Percentiles rank a stretch among this genome's conserved stretches.
These are phyloP conservation scores for Cutaneotrichosporon cavernicola DNA, from an alignment of 1,284 basidiomycete genomes.

Conservation along the genomic window DNA sequence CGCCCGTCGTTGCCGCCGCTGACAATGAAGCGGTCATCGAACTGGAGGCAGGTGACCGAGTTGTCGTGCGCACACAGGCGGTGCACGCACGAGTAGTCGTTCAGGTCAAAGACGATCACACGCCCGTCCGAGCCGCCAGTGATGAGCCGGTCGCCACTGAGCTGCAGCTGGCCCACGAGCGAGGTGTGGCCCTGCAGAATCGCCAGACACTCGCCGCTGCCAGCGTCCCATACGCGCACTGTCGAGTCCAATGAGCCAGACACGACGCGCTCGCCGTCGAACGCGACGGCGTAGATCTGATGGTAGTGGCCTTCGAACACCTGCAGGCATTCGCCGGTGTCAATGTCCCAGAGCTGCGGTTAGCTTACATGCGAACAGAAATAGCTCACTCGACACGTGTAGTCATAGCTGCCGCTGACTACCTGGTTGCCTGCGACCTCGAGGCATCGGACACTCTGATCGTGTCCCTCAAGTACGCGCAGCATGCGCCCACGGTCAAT, in stretches of 20 bases:
- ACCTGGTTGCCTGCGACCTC: conserved; percentile 78
- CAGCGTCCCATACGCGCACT: conserved; percentile 82
- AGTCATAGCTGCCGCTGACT: conserved; percentile 88
- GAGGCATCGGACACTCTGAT: conserved; percentile 78
- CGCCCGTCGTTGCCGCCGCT: conserved; percentile 81
- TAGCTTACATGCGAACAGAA: conserved; percentile 4
- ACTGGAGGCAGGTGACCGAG: conserved; percentile 84
- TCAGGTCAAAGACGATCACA: conserved; percentile 82
- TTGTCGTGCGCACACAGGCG: conserved; percentile 74
- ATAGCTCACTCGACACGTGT: conserved; percentile 68
- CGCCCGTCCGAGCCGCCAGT: conserved; percentile 93
- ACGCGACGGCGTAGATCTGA: conserved; percentile 91
- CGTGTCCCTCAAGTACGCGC: conserved; percentile 74
- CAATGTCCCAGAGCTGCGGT: conserved; percentile 73
- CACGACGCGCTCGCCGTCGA: conserved; percentile 79
- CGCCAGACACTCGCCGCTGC: conserved; percentile 74
- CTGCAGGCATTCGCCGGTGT: conserved; percentile 80
- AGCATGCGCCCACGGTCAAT: conserved; percentile 72
- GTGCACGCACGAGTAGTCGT: conserved; percentile 57
- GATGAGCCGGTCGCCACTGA: conserved; percentile 70
- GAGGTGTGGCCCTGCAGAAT: conserved; percentile 90
- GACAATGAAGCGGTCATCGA: conserved; percentile 69
- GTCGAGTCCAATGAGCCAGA: conserved; percentile 90
- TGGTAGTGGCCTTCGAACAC: conserved; percentile 84
- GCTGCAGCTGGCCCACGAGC: conserved; percentile 88